A percentile compares a stretch with the other conserved stretches of the same genome.
Conservation (phyloP, 1,284 basidiomycete genomes). For the Phlebopus sp. region DNA sequence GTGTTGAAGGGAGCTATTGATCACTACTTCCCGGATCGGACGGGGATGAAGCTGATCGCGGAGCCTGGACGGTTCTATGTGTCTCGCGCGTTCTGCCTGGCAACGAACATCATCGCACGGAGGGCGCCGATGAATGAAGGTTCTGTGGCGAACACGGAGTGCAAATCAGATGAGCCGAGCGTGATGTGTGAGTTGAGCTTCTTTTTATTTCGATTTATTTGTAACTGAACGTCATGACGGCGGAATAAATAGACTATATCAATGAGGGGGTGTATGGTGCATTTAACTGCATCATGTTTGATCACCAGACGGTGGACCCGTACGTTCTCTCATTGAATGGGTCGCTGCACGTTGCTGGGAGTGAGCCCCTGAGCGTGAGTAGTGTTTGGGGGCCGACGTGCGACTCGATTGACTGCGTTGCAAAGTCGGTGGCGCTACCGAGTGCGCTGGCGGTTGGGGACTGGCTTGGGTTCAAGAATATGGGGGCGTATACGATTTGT, state of each 20-base stretch:
- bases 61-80: slow-evolving; percentile 98
- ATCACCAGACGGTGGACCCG: slow-evolving; percentile 86
- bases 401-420: slow-evolving; percentile 88
- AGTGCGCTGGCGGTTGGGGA: slow-evolving; percentile 74
- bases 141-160: slow-evolving; percentile 2
- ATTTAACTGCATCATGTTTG: slow-evolving; percentile 96
- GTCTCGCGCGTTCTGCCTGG: slow-evolving; percentile 88
- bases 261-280: slow-evolving; percentile 98
- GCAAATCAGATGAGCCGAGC: slow-evolving; percentile 50
- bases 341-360: slow-evolving; percentile 51
- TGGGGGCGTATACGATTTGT: slow-evolving; percentile 94
- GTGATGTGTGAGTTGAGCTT: slow-evolving; percentile 74
- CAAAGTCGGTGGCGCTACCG: slow-evolving; percentile 60
- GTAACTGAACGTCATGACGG: slow-evolving; percentile 5
- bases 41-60: slow-evolving; percentile 82
- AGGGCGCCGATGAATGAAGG: slow-evolving; percentile 52
- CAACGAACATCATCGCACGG: slow-evolving; percentile 92
- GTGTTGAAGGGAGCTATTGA: slow-evolving; percentile 76
- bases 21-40: slow-evolving; percentile 81
- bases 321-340: slow-evolving; percentile 67
- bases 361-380: slow-evolving; percentile 45
- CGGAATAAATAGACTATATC: slow-evolving; percentile 76
- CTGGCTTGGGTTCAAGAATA: slow-evolving; percentile 89
- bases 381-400: slow-evolving; percentile 82
- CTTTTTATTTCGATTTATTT: slow-evolving; percentile 6